Evolutionary conservation across 805 yeast species (phyloP).

Genomic region (Zygosaccharomyces lentus): DNA sequence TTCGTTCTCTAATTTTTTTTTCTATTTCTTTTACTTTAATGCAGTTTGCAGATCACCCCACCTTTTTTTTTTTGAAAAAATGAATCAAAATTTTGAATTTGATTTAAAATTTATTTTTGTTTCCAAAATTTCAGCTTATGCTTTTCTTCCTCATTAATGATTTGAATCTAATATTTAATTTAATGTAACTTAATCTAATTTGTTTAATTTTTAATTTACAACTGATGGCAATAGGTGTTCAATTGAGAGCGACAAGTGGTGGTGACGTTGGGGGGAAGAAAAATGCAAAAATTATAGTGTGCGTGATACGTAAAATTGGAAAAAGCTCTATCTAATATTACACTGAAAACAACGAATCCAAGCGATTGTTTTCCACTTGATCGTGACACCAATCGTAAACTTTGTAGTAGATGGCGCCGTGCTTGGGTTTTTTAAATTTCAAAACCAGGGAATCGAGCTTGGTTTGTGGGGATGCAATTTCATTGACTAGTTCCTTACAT

Average conservation of each 20-base stretch:
- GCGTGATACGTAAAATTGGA: neutral
- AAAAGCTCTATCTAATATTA: constrained; percentile 8
- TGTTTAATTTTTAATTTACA: neutral
- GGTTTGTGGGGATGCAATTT: constrained; percentile 29
- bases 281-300: constrained; percentile 3
- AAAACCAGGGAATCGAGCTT: constrained; percentile 25
- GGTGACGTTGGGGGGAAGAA: too few species aligned
- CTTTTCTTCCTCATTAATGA: neutral
- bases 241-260: neutral
- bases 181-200: neutral
- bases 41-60: neutral
- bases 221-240: too few species aligned
- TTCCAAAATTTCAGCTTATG: neutral
- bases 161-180: neutral
- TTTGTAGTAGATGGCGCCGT: constrained; percentile 18
- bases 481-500: constrained; percentile 27
- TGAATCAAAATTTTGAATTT: neutral
- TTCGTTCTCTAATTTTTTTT: neutral
- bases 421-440: constrained; percentile 25
- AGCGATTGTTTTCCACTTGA: constrained; percentile 10
- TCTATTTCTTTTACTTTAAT: neutral
- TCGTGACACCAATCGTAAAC: constrained; percentile 20
- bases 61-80: neutral
- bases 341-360: constrained; percentile 14
- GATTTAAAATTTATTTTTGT: constrained; percentile 4